phyloP scores from a whole-genome alignment of 208 protist species.

The Trypanosomatidae sp. region DNA sequence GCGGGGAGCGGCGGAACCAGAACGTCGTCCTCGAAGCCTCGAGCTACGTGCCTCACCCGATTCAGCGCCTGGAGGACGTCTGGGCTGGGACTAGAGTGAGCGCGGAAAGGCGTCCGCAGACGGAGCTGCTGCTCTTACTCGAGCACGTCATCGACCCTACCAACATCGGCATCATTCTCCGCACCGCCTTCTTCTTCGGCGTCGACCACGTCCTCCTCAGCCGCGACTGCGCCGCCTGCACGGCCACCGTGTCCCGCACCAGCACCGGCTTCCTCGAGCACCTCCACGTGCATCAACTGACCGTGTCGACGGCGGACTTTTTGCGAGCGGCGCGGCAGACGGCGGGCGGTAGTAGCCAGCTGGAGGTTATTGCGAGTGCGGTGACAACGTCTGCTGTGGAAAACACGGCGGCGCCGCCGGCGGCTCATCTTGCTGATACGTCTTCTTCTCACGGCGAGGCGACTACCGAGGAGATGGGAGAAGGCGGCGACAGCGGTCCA shows the following conservation, averaged over 20 bases:
- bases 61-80: constrained; percentile 14
- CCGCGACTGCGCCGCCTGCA: constrained; percentile 58
- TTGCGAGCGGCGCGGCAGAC: constrained; percentile 16
- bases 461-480: neutral
- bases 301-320: constrained; percentile 37
- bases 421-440: neutral
- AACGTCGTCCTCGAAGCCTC: constrained; percentile 76
- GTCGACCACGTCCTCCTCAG: constrained; percentile 70
- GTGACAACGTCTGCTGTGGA: neutral
- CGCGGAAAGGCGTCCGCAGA: no score
- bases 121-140: constrained; percentile 72
- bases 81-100: no score
- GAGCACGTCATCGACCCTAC: constrained; percentile 78
- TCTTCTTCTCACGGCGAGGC: neutral
- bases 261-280: constrained; percentile 80
- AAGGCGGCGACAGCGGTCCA: neutral
- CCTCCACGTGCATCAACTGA: constrained; percentile 48
- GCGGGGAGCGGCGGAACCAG: constrained; percentile 81
- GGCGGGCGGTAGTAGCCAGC: neutral
- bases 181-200: constrained; percentile 73
- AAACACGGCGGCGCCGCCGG: neutral
- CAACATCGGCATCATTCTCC: constrained; percentile 75
- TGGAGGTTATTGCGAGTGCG: constrained; percentile 26
- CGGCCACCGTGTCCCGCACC: constrained; percentile 56
- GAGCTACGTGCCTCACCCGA: constrained; percentile 30